Base-by-base conservation (phyloP, 1,139 yeast species). In the Arxiozyma telluris region DNA sequence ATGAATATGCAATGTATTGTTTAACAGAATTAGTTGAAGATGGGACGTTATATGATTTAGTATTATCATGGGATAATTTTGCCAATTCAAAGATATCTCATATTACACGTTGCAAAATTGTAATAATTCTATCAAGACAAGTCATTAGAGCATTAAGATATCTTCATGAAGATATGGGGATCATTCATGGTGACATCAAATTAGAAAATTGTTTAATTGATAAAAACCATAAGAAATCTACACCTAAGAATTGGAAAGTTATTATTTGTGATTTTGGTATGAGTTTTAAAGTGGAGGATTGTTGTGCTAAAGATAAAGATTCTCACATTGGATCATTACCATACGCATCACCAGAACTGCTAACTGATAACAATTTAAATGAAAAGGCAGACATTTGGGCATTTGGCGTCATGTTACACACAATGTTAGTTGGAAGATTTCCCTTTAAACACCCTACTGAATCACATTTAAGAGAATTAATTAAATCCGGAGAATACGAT, bases 101-200 rank as follows among this genome's bases (percentile, higher is more conserved):
- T 47, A 52, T 56, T 1, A 61, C 65, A 17, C 63, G 83, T 53
- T 63, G 76, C 18, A 61, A 61, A n/a, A 78, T 77, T 58, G 65
- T 79, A 0, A 57, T 59, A 3, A 39, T 51, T 2, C 47, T 67
- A 34, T 55, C 61, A 20, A 62, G 67, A 41, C 90, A 87, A 61
- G 75, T 88, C 2, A 77, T 81, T 3, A 70, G 75, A 20, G 96
- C 89, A 0, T 68, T 91, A 44, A 62, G 71, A 46, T 88, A 87
- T 66, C 76, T 91, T 80, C 97, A 91, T 68, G 7, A 46, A 34
- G 77, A 77, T 15, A 73, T 76, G 56, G 84, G 84, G 5, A 77
- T 88, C 41, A 91, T 86, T 9, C 98, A 91, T 66, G 95, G 97
- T 1, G 98, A 91, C 70, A 73, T 91, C 47, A 91, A 91, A 68